Percentiles rank a stretch among this genome's conserved stretches.
Conservation (phyloP, 2,329 filamentous ascomycete genomes). For the Xylariomycetidae sp. region DNA sequence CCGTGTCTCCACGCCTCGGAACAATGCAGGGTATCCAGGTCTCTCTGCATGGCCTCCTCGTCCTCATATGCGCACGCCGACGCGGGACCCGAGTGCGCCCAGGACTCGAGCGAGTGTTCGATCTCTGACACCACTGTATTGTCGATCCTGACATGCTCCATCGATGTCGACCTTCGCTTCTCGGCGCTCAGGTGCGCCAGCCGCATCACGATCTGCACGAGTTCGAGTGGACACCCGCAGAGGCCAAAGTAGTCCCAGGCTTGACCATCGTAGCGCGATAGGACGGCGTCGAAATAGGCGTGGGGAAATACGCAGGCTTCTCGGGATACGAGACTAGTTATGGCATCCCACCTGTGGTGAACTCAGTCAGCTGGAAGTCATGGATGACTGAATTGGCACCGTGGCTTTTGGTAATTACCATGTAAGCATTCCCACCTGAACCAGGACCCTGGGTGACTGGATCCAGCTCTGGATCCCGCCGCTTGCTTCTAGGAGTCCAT, state of each 20-base stretch:
- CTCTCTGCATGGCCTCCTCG: slow-evolving; percentile 1
- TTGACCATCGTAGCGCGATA: neutral
- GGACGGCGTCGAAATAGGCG: slow-evolving; percentile 2
- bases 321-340: slow-evolving; percentile 1
- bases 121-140: neutral
- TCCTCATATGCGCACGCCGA: neutral
- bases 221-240: slow-evolving; percentile 1
- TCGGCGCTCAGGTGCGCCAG: slow-evolving; percentile 1
- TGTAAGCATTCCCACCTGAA: neutral
- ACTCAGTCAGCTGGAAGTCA: neutral
- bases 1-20: slow-evolving; percentile 4
- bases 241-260: slow-evolving; percentile 5
- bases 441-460: neutral
- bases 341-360: slow-evolving; percentile 4
- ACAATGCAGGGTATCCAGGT: slow-evolving; percentile 4
- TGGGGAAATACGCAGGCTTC: slow-evolving; percentile 5
- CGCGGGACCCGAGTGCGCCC: neutral
- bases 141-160: neutral
- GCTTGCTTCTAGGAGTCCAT: neutral
- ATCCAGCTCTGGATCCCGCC: neutral
- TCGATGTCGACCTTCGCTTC: neutral
- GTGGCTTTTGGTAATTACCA: neutral
- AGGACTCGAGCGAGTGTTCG: neutral
- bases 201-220: slow-evolving; percentile 2
- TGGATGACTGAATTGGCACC: neutral